phyloP scores from a whole-genome alignment of 2,329 filamentous ascomycete species.

The Cladophialophora bantiana region DNA sequence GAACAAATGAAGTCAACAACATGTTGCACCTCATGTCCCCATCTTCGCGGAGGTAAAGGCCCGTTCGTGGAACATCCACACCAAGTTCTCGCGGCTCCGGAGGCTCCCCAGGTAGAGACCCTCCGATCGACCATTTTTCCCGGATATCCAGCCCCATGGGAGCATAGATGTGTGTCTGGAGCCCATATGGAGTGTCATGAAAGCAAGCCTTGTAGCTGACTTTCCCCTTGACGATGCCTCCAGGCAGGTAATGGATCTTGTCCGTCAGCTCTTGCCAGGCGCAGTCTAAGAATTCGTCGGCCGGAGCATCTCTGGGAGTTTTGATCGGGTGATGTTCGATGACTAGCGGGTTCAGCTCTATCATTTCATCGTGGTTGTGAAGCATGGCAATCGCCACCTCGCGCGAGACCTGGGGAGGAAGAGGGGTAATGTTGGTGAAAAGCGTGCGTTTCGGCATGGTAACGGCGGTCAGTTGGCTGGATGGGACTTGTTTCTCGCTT shows the following conservation, averaged over 20 bases:
- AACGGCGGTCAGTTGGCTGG: background rate
- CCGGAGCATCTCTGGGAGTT: slow-evolving; percentile 69
- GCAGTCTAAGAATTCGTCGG: slow-evolving; percentile 72
- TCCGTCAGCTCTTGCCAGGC: slow-evolving; percentile 83
- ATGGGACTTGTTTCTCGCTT: background rate
- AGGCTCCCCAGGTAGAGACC: slow-evolving; percentile 74
- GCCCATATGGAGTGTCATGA: slow-evolving; percentile 72
- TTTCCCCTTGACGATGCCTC: slow-evolving; percentile 68
- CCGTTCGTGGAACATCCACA: slow-evolving; percentile 68
- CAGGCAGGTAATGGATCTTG: slow-evolving; percentile 76
- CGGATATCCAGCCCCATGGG: slow-evolving; percentile 81
- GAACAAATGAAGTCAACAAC: slow-evolving; percentile 77
- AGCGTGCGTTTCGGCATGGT: slow-evolving; percentile 73
- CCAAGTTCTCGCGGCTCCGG: slow-evolving; percentile 70
- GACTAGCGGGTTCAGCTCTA: slow-evolving; percentile 84
- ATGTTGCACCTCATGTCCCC: slow-evolving; percentile 83
- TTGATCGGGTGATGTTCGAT: slow-evolving; percentile 73
- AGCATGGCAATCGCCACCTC: slow-evolving; percentile 76
- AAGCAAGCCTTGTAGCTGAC: slow-evolving; percentile 83
- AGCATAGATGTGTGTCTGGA: slow-evolving; percentile 85
- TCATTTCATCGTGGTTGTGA: slow-evolving; percentile 81
- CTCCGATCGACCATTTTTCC: slow-evolving; percentile 78
- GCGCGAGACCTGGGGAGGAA: slow-evolving; percentile 72
- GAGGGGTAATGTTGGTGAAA: slow-evolving; percentile 80
- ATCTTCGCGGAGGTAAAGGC: slow-evolving; percentile 84